These are phyloP conservation scores for Teunomyces funiuensis DNA, from an alignment of 805 yeast species.

Conservation along the genomic window DNA sequence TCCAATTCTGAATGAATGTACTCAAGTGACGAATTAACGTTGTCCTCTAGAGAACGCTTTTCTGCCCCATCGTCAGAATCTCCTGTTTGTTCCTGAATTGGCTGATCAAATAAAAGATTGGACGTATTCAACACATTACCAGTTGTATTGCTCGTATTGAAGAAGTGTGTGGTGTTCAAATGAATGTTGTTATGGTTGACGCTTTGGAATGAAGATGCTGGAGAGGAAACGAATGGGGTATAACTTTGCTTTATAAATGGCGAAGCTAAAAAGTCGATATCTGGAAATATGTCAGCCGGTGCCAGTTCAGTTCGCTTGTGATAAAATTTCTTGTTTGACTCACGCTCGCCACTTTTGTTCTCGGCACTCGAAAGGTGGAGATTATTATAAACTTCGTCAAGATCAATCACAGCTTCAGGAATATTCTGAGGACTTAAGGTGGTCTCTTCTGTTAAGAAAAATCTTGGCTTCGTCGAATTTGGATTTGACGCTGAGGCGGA, in stretches of 20 bases:
- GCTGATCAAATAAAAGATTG: slow-evolving; percentile 26
- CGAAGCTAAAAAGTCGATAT: slow-evolving; percentile 31
- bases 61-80: slow-evolving; percentile 23
- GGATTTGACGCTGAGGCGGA: slow-evolving; percentile 19
- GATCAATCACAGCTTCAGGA: slow-evolving; percentile 42
- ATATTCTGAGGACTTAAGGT: slow-evolving; percentile 25
- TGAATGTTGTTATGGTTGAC: slow-evolving; percentile 1
- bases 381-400: slow-evolving; percentile 37
- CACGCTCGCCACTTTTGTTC: slow-evolving; percentile 17
- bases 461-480: slow-evolving; percentile 19
- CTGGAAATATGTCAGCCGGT: slow-evolving; percentile 18
- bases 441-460: slow-evolving; percentile 32
- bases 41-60: slow-evolving; percentile 14
- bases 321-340: slow-evolving; percentile 7
- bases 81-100: slow-evolving; percentile 27
- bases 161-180: slow-evolving; percentile 4
- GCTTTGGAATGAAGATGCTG: slow-evolving; percentile 11
- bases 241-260: slow-evolving; percentile 26
- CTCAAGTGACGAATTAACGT: slow-evolving; percentile 6
- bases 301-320: slow-evolving; percentile 19
- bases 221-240: slow-evolving; percentile 18
- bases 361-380: slow-evolving; percentile 14
- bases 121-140: slow-evolving; percentile 15
- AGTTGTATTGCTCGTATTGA: slow-evolving; percentile 3
- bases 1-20: slow-evolving; percentile 13